phyloP scores from a whole-genome alignment of 306 rosid genomes.

The Corylus heterophylla region DNA sequence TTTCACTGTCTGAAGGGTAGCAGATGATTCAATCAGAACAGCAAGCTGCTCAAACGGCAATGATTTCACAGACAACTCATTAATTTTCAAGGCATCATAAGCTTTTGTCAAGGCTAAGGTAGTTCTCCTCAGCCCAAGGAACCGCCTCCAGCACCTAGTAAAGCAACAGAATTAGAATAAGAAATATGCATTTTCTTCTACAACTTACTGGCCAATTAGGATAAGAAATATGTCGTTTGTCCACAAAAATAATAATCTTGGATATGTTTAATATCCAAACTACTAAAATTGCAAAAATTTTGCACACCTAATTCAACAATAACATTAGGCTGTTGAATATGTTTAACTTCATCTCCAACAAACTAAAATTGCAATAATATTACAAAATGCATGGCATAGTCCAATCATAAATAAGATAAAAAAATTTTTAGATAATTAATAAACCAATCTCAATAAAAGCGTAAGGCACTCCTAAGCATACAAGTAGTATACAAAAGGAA shows the following conservation, averaged over 20 bases:
- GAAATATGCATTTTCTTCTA: slow-evolving; percentile 7
- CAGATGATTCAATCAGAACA: slow-evolving; percentile 69
- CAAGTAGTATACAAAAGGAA: too few relatives aligned
- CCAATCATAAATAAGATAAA: neutral
- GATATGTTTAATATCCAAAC: neutral
- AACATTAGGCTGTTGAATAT: neutral
- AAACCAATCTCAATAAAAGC: too few relatives aligned
- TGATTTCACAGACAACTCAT: slow-evolving; percentile 64
- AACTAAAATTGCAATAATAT: neutral
- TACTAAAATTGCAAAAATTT: neutral
- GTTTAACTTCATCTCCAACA: neutral
- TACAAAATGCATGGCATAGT: neutral
- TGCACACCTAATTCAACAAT: neutral
- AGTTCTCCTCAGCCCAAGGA: slow-evolving; percentile 60
- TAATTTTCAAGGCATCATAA: slow-evolving; percentile 64
- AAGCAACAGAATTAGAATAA: slow-evolving; percentile 19
- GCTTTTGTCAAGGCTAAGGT: slow-evolving; percentile 70
- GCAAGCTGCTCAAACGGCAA: slow-evolving; percentile 92
- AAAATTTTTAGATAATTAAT: too few relatives aligned
- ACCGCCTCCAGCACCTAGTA: slow-evolving; percentile 84
- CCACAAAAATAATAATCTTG: neutral
- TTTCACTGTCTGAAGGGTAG: slow-evolving; percentile 78
- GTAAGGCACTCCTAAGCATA: too few relatives aligned
- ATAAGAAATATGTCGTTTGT: neutral
- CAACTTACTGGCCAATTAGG: neutral